Base-by-base conservation (phyloP, 768 basidiomycete species). In the Calocybe cyanea region DNA sequence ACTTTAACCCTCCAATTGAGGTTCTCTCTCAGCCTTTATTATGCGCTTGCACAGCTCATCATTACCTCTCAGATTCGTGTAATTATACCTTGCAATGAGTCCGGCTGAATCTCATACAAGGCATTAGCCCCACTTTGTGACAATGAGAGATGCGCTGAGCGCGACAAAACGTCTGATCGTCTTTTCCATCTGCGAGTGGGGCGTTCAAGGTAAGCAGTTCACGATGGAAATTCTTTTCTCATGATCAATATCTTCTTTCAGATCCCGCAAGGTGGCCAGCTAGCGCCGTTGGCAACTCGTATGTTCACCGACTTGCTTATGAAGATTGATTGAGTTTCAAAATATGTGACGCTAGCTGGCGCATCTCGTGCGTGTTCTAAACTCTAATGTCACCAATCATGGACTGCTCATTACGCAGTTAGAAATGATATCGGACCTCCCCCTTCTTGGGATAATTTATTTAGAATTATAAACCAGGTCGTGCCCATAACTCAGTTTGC, bases 251-350 rank as follows among this genome's bases (percentile, higher is more conserved):
- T 17, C 3, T 17, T 13, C 8, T n/a, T 18, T 33, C 23, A 67
- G 73, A 77, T 50, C 75, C 75, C 41, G 76, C 75, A n/a, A 63
- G 73, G 34, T 75, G 76, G 72, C 70, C 72, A 45, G 70, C 63
- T 14, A 64, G 66, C 33, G 51, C 61, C 21, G 71, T 75, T 19
- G 72, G 73, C 21, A 77, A 78, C 49, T 75, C 72, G 52, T 77
- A 47, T 49, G 64, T 54, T 11, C 21, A 19, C 9, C 34, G 25
- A 7, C 17, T 24, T 3, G 25, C 6, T 28, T 28, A 11, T 28
- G 25, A 28, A 11, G 25, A 5, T 6, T 28, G 11, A 28, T 28
- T 28, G 11, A 44, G 7, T 21, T n/a, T 25, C 20, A 4, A 33
- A 19, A 32, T 31, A 6, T 35, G 5, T 35, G 17, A 35, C 7